Conservation (phyloP, 495 filamentous ascomycete species). For the Penicillium pulvis region DNA sequence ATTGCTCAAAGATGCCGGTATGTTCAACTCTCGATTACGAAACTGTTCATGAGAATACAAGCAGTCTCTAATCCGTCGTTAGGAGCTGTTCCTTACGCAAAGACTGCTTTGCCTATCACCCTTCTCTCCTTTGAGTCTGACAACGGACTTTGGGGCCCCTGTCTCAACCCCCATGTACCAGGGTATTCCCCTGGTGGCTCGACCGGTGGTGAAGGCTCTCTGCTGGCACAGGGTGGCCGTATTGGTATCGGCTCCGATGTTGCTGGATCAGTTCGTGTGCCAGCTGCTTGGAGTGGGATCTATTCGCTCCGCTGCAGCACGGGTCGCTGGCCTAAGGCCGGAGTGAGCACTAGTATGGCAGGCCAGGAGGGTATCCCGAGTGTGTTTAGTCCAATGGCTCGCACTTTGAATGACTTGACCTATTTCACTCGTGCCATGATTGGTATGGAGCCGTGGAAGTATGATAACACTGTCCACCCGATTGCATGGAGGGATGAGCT, state of each 20-base stretch:
- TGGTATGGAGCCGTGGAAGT: constrained; percentile 87
- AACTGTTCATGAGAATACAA: neutral
- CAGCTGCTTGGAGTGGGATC: constrained; percentile 89
- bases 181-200: constrained; percentile 90
- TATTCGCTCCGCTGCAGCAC: constrained; percentile 91
- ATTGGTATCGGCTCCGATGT: constrained; percentile 96
- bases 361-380: constrained; percentile 91
- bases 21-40: constrained; percentile 7
- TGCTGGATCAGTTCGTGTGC: constrained; percentile 85
- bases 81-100: constrained; percentile 93
- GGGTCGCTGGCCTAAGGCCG: constrained; percentile 90
- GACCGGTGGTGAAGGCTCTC: constrained; percentile 84
- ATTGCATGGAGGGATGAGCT: constrained; percentile 72
- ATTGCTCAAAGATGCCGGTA: constrained; percentile 84
- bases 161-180: constrained; percentile 78
- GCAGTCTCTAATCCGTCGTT: constrained; percentile 1
- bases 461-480: constrained; percentile 85
- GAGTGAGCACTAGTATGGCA: constrained; percentile 85
- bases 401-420: constrained; percentile 79
- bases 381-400: constrained; percentile 92
- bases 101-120: constrained; percentile 92
- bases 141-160: constrained; percentile 87
- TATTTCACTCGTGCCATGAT: constrained; percentile 84
- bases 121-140: constrained; percentile 89
- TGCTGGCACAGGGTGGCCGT: constrained; percentile 83